phyloP scores from a whole-genome alignment of 805 yeast genomes.

The Saturnispora sanitii region DNA sequence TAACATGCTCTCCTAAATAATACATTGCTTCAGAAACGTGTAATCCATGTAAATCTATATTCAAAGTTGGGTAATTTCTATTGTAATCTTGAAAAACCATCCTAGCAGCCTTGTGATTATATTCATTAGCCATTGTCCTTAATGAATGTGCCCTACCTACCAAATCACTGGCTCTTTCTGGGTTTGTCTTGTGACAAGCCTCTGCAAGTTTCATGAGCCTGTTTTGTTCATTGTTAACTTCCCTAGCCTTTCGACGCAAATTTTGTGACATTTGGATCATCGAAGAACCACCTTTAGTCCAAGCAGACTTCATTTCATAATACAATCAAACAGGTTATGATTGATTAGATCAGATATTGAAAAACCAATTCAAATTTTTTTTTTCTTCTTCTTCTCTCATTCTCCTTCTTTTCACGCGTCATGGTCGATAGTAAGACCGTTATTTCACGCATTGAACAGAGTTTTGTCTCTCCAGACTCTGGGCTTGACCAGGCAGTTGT shows the following conservation, averaged over 20 bases:
- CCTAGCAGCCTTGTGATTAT: slow-evolving; percentile 9
- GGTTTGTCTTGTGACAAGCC: slow-evolving; percentile 2
- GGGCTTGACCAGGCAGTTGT: slow-evolving; percentile 22
- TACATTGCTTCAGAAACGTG: slow-evolving; percentile 7
- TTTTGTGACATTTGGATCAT: not conserved
- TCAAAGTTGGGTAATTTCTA: slow-evolving; percentile 1
- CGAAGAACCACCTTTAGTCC: no score
- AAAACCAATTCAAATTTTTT: no score
- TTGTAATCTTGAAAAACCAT: slow-evolving; percentile 7
- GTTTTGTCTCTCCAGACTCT: slow-evolving; percentile 26
- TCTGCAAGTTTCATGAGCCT: not conserved
- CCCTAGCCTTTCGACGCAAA: not conserved
- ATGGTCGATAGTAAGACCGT: slow-evolving; percentile 5
- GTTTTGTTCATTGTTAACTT: slow-evolving; percentile 2
- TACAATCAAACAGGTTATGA: no score
- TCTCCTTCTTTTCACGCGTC: not conserved
- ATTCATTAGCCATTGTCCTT: not conserved
- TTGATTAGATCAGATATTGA: no score
- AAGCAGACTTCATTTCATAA: no score
- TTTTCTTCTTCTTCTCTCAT: not conserved
- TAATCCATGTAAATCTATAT: slow-evolving; percentile 11
- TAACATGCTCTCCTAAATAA: slow-evolving; percentile 10
- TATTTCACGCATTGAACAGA: slow-evolving; percentile 9
- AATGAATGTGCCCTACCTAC: slow-evolving; percentile 9
- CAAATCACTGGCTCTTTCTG: slow-evolving; percentile 5